Evolutionary conservation across 305 asterid genomes (phyloP), one percentile per base, ranked within the genome.

Genomic region (Rubia balearica): DNA sequence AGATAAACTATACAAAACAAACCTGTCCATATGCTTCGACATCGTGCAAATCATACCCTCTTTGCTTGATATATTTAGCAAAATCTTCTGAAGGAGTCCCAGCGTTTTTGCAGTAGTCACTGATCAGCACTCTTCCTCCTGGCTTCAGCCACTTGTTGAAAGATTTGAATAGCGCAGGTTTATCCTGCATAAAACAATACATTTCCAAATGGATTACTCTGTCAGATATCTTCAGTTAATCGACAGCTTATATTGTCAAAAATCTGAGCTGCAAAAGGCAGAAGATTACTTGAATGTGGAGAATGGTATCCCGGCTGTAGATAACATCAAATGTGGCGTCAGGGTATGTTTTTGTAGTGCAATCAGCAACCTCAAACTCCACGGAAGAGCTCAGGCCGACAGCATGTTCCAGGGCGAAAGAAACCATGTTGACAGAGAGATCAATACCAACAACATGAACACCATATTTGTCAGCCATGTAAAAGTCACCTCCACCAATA

Each of bases 101-200:
- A 61, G 89, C 82, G 40, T 62, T 87, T 82, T 84, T 89, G 88
- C 99, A 94, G 86, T 94, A 94, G 80, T 91, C 98, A 62, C 89
- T 88, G 30, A 88, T 91, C 45, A 94, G 93, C 74, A 94, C 89
- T 81, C 81, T 91, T 71, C 99, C 99, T 60, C 99, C 98, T 2
- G 98, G 98, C 80, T 90, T 91, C 83, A 94, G 81, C 99, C 99
- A 94, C 81, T 87, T 88, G 93, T 87, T 86, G 88, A 94, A 94
- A 30, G 89, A 85, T 75, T 82, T 85, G 85, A 94, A 91, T 11
- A 94, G 73, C 33, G 96, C 85, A 30, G 95, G 96, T 78, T 94
- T 94, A 81, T 94, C 99, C 99, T 94, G 90, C 68, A 79, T 70
- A 49, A 45, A 51, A 17, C 56, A 49, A 19, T 8, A 38, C 12